phyloP scores from a whole-genome alignment of 2,329 filamentous ascomycete species.

The Lachnellula occidentalis region DNA sequence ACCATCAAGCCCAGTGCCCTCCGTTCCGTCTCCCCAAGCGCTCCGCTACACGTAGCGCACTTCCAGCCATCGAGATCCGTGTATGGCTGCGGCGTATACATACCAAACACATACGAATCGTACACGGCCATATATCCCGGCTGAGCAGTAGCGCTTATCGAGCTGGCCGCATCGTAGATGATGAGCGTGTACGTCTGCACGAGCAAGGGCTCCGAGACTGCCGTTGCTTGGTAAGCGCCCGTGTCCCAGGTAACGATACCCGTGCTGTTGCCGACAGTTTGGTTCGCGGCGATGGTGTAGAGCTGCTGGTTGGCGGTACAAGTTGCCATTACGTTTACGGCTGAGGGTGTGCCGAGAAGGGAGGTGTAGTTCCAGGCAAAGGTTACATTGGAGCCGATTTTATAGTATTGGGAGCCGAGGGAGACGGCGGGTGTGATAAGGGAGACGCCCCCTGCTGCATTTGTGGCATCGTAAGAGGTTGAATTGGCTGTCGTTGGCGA shows the following conservation, averaged over 20 bases:
- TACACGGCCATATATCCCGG: conserved; percentile 51
- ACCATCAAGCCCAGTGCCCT: conserved; percentile 46
- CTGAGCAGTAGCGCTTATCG: conserved; percentile 44
- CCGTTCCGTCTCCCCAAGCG: conserved; percentile 41
- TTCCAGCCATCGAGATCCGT: conserved; percentile 46
- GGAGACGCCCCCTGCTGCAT: conserved; percentile 46
- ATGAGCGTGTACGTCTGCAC: conserved; percentile 55
- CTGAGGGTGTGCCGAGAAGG: conserved; percentile 51
- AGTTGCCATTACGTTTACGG: conserved; percentile 54
- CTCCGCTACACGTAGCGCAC: conserved; percentile 53
- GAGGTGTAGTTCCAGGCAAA: conserved; percentile 63
- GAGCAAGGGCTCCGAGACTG: conserved; percentile 39
- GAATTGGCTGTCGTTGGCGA: conserved; percentile 8
- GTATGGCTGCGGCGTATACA: conserved; percentile 51
- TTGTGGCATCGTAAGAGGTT: conserved; percentile 38
- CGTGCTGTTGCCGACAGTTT: conserved; percentile 48
- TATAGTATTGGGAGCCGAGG: conserved; percentile 47
- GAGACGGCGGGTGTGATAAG: conserved; percentile 48
- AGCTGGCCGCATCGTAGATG: conserved; percentile 53
- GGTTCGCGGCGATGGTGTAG: conserved; percentile 59
- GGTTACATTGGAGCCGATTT: conserved; percentile 54
- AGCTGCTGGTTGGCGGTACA: conserved; percentile 47
- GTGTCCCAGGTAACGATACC: conserved; percentile 56
- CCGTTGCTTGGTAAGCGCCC: conserved; percentile 41
- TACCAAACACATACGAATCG: conserved; percentile 48